Conservation (phyloP, 495 filamentous ascomycete species). For the Aspergillus avenaceus region DNA sequence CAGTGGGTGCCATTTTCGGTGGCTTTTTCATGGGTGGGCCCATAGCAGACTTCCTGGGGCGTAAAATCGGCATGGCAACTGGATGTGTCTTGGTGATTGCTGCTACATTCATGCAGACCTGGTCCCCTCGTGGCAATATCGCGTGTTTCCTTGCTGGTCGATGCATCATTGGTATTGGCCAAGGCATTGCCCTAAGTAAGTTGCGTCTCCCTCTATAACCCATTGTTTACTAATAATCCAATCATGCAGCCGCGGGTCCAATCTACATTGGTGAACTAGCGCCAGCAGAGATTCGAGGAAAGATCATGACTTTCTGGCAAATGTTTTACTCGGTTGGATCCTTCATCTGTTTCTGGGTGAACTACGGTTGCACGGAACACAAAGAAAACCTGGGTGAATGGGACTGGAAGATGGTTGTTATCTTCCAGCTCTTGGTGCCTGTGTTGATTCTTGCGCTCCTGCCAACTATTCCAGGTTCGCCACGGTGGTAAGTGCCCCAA, state of each 20-base stretch:
- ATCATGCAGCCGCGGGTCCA: conserved; percentile 44
- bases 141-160: conserved; percentile 58
- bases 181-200: conserved; percentile 61
- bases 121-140: conserved; percentile 49
- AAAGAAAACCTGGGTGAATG: conserved; percentile 49
- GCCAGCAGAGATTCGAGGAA: conserved; percentile 54
- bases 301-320: conserved; percentile 67
- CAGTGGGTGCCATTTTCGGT: conserved; percentile 58
- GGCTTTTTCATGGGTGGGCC: conserved; percentile 59
- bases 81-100: conserved; percentile 56
- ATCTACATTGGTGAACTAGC: conserved; percentile 62
- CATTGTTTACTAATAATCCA: neutral
- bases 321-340: conserved; percentile 62
- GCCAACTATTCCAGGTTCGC: conserved; percentile 54
- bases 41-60: conserved; percentile 52
- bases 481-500: conserved; percentile 42
- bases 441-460: conserved; percentile 47
- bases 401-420: conserved; percentile 61
- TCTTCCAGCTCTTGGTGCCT: conserved; percentile 58
- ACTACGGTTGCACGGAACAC: conserved; percentile 52
- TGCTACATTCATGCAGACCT: conserved; percentile 61
- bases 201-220: conserved; percentile 1
- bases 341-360: conserved; percentile 62
- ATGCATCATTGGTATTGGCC: conserved; percentile 60
- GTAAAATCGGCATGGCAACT: conserved; percentile 53